These are phyloP conservation scores for Trichoderma atroviride DNA, from an alignment of 2,329 filamentous ascomycete species.

Conservation along the genomic window DNA sequence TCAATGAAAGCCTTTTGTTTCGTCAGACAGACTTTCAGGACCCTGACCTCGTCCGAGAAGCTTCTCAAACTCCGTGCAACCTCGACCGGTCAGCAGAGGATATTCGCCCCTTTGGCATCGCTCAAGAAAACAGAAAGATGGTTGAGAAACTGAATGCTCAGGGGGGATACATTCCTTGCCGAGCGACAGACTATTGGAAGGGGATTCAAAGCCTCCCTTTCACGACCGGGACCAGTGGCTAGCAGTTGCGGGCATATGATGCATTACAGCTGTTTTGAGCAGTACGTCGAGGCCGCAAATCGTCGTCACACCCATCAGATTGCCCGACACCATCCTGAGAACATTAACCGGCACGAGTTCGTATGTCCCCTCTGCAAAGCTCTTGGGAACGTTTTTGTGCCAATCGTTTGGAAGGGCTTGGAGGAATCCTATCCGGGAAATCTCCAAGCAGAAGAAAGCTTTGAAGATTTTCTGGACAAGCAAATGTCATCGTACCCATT, in stretches of 20 bases:
- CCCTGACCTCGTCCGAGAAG: slow-evolving; percentile 81
- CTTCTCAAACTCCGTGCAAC: slow-evolving; percentile 73
- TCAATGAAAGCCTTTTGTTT: slow-evolving; percentile 83
- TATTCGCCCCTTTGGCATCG: slow-evolving; percentile 86
- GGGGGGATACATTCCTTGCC: slow-evolving; percentile 71
- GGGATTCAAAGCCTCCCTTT: slow-evolving; percentile 74
- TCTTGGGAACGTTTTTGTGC: slow-evolving; percentile 89
- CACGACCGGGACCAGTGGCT: slow-evolving; percentile 75
- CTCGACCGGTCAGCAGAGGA: slow-evolving; percentile 83
- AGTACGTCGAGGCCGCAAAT: slow-evolving; percentile 82
- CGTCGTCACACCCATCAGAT: slow-evolving; percentile 90
- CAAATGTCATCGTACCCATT: slow-evolving; percentile 55
- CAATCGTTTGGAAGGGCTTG: slow-evolving; percentile 92
- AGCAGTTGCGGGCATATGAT: slow-evolving; percentile 97
- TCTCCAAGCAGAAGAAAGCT: slow-evolving; percentile 62
- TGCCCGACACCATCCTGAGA: slow-evolving; percentile 89
- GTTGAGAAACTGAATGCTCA: slow-evolving; percentile 75
- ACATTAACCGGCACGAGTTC: slow-evolving; percentile 79
- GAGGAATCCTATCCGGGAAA: slow-evolving; percentile 79
- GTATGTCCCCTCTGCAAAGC: slow-evolving; percentile 97
- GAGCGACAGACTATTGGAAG: slow-evolving; percentile 86
- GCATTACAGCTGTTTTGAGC: slow-evolving; percentile 95
- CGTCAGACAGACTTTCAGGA: slow-evolving; percentile 85
- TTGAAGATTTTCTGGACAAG: slow-evolving; percentile 69
- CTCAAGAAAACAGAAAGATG: slow-evolving; percentile 78